phyloP scores from a whole-genome alignment of 768 basidiomycete species.

The Lactarius sanguifluus region DNA sequence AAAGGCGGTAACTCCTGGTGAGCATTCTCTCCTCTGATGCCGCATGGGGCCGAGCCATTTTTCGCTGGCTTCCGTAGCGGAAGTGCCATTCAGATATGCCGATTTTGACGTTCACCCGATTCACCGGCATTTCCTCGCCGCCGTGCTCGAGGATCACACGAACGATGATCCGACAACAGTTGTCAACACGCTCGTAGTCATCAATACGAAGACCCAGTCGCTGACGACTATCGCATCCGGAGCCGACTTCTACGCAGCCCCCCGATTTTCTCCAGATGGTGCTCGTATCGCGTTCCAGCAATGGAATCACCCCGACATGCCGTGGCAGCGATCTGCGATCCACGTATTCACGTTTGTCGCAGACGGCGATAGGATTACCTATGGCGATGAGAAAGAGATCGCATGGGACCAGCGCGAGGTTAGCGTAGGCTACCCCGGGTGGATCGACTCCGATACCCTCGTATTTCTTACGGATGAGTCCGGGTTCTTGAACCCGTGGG shows the following conservation, averaged over 20 bases:
- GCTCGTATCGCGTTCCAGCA: slow-evolving; percentile 58
- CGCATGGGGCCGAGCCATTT: not conserved
- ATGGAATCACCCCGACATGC: slow-evolving; percentile 71
- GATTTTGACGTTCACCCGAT: slow-evolving; percentile 59
- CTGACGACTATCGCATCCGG: slow-evolving; percentile 52
- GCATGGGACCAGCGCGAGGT: slow-evolving; percentile 16
- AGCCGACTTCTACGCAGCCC: slow-evolving; percentile 70
- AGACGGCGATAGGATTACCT: slow-evolving; percentile 23
- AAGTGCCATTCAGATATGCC: slow-evolving; percentile 60
- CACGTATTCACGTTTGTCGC: slow-evolving; percentile 49
- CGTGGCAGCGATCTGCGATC: slow-evolving; percentile 66
- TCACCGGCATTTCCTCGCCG: slow-evolving; percentile 52
- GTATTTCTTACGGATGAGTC: slow-evolving; percentile 18
- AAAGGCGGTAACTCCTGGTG: slow-evolving; percentile 63
- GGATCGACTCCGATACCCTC: slow-evolving; percentile 15
- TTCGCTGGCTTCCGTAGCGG: slow-evolving; percentile 20
- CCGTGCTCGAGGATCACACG: slow-evolving; percentile 73
- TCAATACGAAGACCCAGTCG: slow-evolving; percentile 48
- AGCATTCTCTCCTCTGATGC: slow-evolving; percentile 9
- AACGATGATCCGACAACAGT: slow-evolving; percentile 49
- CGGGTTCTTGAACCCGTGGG: slow-evolving; percentile 20
- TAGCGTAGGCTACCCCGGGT: slow-evolving; percentile 11
- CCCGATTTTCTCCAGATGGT: slow-evolving; percentile 61
- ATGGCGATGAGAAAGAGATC: not conserved
- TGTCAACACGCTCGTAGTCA: slow-evolving; percentile 55